A percentile compares a stretch with the other conserved stretches of the same genome.
Evolutionary conservation across 805 yeast genomes (phyloP).

Genomic region (Candida ficus): DNA sequence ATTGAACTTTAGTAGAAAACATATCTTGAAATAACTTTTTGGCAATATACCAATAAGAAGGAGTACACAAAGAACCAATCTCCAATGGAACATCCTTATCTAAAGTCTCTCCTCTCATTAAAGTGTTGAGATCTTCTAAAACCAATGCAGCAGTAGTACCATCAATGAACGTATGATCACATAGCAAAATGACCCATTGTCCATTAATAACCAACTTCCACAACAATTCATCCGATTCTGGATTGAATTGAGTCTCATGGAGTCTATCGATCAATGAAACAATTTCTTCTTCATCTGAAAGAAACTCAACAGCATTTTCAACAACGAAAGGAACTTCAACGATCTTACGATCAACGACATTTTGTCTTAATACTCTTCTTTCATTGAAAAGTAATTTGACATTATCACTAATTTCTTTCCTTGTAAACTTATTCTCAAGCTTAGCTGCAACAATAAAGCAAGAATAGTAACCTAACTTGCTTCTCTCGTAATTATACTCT

Average conservation of each 20-base stretch:
- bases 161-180: conserved; percentile 7
- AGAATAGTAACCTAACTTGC: conserved; percentile 3
- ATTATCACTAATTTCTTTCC: background rate
- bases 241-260: conserved; percentile 1
- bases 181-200: conserved; percentile 5
- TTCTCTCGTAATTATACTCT: conserved; percentile 3
- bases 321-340: conserved; percentile 1
- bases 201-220: conserved; percentile 6
- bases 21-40: background rate
- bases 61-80: background rate
- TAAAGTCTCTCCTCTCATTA: conserved; percentile 9
- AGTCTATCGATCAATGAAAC: background rate
- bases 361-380: conserved; percentile 3
- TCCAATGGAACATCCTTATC: background rate
- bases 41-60: conserved; percentile 3
- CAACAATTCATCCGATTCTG: background rate
- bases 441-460: conserved; percentile 7
- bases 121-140: conserved; percentile 5
- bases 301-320: background rate
- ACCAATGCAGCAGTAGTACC: conserved; percentile 4
- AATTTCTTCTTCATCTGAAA: background rate
- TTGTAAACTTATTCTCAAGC: background rate
- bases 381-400: background rate
- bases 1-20: too few relatives aligned
- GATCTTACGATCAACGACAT: background rate